Evolutionary conservation across 1,284 basidiomycete genomes (phyloP).

Genomic region (Trametes sp.): DNA sequence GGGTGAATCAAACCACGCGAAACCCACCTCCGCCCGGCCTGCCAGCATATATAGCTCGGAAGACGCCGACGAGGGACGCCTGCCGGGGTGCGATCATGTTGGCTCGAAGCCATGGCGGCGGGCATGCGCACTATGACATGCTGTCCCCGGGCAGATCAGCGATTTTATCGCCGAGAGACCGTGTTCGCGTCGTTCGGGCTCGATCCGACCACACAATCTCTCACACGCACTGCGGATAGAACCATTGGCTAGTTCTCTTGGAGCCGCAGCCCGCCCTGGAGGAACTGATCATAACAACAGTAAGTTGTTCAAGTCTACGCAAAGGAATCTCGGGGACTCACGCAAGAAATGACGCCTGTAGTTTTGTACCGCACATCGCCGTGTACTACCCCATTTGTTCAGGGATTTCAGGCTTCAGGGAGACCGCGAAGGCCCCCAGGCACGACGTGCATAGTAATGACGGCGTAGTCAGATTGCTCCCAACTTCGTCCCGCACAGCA

Average conservation of each 20-base stretch:
- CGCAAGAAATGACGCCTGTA: no score
- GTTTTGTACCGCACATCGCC: no score
- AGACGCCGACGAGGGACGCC: neutral
- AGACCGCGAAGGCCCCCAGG: no score
- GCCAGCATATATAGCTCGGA: neutral
- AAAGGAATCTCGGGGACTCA: no score
- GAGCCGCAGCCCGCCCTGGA: no score
- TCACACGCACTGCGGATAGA: neutral
- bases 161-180: neutral
- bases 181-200: neutral
- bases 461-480: no score
- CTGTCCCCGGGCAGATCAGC: neutral
- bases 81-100: neutral
- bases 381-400: no score
- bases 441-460: no score
- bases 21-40: neutral
- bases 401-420: no score
- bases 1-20: slow-evolving; percentile 2
- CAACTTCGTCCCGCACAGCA: neutral
- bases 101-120: neutral
- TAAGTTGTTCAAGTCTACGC: no score
- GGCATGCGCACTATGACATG: neutral
- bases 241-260: neutral
- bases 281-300: no score
- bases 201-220: neutral